Evolutionary conservation across 257 asterid genomes (phyloP), one percentile per base, ranked within the genome.

Genomic region (Schizonepeta tenuifolia): DNA sequence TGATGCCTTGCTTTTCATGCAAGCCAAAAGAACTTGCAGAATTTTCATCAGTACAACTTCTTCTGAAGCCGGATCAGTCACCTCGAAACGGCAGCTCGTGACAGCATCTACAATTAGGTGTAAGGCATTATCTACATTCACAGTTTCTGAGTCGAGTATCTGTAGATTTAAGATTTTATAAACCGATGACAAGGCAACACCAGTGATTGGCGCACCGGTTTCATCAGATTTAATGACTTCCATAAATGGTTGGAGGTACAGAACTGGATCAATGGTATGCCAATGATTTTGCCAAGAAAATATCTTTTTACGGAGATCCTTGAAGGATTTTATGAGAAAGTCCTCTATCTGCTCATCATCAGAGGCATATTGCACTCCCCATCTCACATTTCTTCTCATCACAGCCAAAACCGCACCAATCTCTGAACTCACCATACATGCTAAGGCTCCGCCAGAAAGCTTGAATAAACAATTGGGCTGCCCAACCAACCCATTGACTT

Each of bases 401-500:
- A 94, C 99, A 62, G 99, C 95, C 89, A 91, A 86, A 80, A 94
- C 99, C 2, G 96, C 96, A 71, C 97, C 97, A 53, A 94, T 91
- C 83, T 94, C 99, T 69, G 99, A 89, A 82, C 86, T 91, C 76
- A 94, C 83, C 83, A 88, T 88, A 58, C 97, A 94, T 65, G 96
- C 96, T 73, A 91, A 81, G 77, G 98, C 88, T 63, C 87, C 90
- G 40, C 86, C 85, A 44, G 97, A 83, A 60, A 87, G 86, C 87
- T 77, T 90, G 75, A 47, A 35, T 57, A 77, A 46, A 78, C 67
- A 24, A 26, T 61, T 76, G 77, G 91, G 83, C 38, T 78, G 88
- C 77, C 78, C 84, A 22, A 61, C 74, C 78, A 74, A 51, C 66
- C 81, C 83, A 83, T 83, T 81, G 70, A 65, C 76, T 75, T 81